Conservation (phyloP, 768 basidiomycete genomes). For the Pulveroboletus sp. region DNA sequence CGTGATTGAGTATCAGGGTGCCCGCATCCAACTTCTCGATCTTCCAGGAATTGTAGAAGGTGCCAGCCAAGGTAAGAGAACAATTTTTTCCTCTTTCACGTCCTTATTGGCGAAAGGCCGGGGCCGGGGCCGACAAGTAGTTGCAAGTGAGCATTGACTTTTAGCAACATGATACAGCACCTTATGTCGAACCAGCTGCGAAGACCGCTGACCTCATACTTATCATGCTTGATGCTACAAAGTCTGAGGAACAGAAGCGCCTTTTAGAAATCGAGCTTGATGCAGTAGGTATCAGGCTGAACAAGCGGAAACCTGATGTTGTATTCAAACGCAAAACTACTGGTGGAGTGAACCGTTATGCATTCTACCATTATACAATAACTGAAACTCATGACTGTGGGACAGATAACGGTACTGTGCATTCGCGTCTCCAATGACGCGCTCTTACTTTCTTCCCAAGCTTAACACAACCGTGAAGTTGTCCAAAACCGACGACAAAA, state of each 20-base stretch:
- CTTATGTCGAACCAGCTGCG: constrained; percentile 46
- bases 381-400: not conserved
- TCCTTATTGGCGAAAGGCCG: constrained; percentile 45
- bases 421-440: not conserved
- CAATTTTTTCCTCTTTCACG: not conserved
- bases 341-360: constrained; percentile 66
- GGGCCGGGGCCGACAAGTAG: constrained; percentile 94
- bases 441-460: constrained; percentile 28
- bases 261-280: constrained; percentile 92
- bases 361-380: not conserved
- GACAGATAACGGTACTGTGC: constrained; percentile 65
- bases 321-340: constrained; percentile 93
- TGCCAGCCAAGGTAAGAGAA: constrained; percentile 64
- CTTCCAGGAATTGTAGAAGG: constrained; percentile 95
- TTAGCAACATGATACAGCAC: not conserved
- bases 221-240: constrained; percentile 90
- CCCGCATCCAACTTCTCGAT: constrained; percentile 91
- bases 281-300: constrained; percentile 93
- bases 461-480: constrained; percentile 92
- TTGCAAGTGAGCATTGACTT: constrained; percentile 58
- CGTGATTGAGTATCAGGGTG: constrained; percentile 93
- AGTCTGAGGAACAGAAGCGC: constrained; percentile 86
- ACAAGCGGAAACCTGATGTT: constrained; percentile 87
- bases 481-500: constrained; percentile 93
- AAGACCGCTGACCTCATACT: constrained; percentile 94